Evolutionary conservation across 2,329 filamentous ascomycete genomes (phyloP).

Genomic region (Epichloe sp.): DNA sequence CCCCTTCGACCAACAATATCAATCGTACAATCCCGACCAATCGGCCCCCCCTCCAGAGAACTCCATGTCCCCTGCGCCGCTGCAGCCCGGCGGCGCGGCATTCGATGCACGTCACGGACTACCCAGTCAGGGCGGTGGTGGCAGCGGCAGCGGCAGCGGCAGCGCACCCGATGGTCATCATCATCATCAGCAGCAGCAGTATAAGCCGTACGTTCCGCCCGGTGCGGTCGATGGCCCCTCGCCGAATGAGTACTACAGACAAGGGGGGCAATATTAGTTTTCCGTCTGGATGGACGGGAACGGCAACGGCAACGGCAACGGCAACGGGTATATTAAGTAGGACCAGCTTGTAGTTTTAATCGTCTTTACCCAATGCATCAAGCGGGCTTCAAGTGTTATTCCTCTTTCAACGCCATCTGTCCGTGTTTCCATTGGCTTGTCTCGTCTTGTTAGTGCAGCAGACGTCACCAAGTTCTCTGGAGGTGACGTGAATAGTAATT

Average conservation of each 20-base stretch:
- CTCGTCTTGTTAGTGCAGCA: no score
- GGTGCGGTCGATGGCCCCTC: conserved; percentile 34
- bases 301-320: no score
- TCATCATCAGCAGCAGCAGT: conserved; percentile 27
- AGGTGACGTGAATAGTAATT: no score
- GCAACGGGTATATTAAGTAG: no score
- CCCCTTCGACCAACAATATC: conserved; percentile 24
- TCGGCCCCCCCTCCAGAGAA: conserved; percentile 22
- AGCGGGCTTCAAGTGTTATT: no score
- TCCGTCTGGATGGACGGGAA: no score
- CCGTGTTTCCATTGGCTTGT: no score
- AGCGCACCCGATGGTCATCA: background rate
- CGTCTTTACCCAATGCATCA: no score
- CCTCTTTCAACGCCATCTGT: no score
- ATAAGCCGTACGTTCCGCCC: conserved; percentile 47
- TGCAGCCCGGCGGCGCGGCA: conserved; percentile 30
- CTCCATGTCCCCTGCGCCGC: conserved; percentile 27
- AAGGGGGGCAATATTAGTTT: conserved; percentile 9
- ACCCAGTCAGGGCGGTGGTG: conserved; percentile 28
- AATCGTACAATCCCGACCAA: conserved; percentile 25
- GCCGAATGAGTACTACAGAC: conserved; percentile 44
- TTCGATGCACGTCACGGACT: conserved; percentile 38
- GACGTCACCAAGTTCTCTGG: no score
- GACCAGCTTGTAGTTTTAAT: no score
- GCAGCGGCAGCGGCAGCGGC: background rate